Base-by-base conservation (phyloP, 164 flowering plant species). In the Aristolochia fimbriata region DNA sequence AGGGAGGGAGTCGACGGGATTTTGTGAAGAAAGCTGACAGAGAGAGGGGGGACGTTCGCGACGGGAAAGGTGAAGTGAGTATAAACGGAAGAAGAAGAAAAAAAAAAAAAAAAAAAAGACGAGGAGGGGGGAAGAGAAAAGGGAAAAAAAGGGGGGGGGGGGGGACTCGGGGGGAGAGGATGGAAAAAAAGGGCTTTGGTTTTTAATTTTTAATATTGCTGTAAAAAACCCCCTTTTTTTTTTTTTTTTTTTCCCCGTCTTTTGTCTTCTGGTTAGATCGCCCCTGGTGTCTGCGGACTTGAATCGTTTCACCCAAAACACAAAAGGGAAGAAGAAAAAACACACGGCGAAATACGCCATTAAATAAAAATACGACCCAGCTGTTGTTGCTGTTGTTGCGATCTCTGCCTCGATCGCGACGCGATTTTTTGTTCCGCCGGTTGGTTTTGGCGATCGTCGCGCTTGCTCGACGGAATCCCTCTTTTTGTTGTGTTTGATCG, bases 251-350 rank as follows among this genome's bases (percentile, higher is more conserved):
- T 10, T 17, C 31, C 37, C 30, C 5, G 30, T 27, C 30, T 5
- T 27, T 52, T 24, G 60, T 66, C 49, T 56, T 59, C 51, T 47
- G 64, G 48, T 70, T 58, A 58, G 71, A 70, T 70, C 64, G 65
- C 47, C 49, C 58, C 51, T 62, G 61, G 61, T 62, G 33, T 63
- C 22, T 64, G 64, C 57, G 73, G 64, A 43, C 47, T 70, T 33
- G 43, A 31, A 47, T 46, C 55, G 27, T 27, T 45, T 30, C 51
- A 19, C 49, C 27, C 58, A 49, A 48, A 50, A 19, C 54, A 13
- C 45, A 53, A 59, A 15, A 51, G 51, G 58, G 30, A 27, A 27
- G 30, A 13, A n/a, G 58, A 5, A 27, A 27, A 47, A 13, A n/a
- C 58, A 61, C 15, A 51, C 59, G 49, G 54, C 47, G 47, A 24